Evolutionary conservation across 2,329 filamentous ascomycete genomes (phyloP).

Genomic region (Coniochaeta sp.): DNA sequence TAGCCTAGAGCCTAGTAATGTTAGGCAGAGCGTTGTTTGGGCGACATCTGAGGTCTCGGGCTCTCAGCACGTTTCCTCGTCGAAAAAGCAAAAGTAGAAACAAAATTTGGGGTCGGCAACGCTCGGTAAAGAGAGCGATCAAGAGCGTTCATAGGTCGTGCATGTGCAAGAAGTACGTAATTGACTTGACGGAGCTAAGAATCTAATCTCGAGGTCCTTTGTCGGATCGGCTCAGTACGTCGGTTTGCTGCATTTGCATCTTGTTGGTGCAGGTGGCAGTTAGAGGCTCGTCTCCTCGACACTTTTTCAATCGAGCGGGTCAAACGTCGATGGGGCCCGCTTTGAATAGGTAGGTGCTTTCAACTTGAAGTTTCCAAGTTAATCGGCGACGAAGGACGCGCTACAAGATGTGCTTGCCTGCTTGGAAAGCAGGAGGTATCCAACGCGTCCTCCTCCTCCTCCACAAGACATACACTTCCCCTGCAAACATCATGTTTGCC

Average conservation of each 20-base stretch:
- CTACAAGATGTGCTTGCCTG: background rate
- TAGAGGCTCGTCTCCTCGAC: background rate
- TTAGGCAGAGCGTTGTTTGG: background rate
- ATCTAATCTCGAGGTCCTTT: background rate
- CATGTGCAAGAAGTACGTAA: background rate
- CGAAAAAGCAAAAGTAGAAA: background rate
- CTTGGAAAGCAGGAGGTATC: no score
- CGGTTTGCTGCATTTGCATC: background rate
- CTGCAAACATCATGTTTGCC: no score
- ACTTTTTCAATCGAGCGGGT: background rate
- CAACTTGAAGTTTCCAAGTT: no score
- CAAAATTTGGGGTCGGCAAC: background rate
- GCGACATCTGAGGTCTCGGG: background rate
- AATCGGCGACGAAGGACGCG: background rate
- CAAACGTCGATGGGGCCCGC: background rate
- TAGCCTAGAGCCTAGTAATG: background rate
- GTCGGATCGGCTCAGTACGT: background rate
- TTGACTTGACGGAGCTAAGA: background rate
- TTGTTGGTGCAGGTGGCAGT: background rate
- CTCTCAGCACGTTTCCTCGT: background rate
- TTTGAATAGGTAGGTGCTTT: no score
- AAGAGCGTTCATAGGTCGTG: background rate
- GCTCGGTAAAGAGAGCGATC: background rate
- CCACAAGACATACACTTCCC: no score
- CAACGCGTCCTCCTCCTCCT: no score